Evolutionary conservation across 2,329 filamentous ascomycete species (phyloP), one percentile per base, ranked within the genome.

Genomic region (Aschersonia sp.): DNA sequence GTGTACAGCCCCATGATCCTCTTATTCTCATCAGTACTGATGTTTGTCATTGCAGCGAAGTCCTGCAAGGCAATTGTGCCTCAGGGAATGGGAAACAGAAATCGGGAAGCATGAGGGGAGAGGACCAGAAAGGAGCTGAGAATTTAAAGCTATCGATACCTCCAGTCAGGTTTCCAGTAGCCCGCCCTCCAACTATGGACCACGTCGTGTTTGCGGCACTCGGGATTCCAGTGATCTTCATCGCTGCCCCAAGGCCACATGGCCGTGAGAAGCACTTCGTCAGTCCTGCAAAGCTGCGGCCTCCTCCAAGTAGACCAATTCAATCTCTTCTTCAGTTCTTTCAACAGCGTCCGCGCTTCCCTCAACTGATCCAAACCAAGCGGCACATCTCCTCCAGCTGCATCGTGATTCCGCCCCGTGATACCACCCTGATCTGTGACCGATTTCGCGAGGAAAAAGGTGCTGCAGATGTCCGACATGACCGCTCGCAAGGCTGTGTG

Each of bases 291-390:
- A 1, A 67, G 65, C 6, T 66, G 62, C 46, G 76, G 77, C 45
- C 71, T 66, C 53, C 76, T 79, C 77, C 77, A 83, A 0, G 62
- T 68, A 4, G 74, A 69, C 80, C 80, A 84, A 6, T 66, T 65
- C 2, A 84, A 63, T 48, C 71, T 72, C 1, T 60, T 51, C 22
- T 73, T 68, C 12, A 83, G 47, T 22, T 41, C 43, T 10, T 6
- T 12, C 4, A 51, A 29, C 11, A 39, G 32, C 2, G 31, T 30
- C 7, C 32, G 42, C 7, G 47, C 22, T 6, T 30, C 22, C 5
- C 31, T 35, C 7, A 39, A 6, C 12, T 22, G 32, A 5, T 8
- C 14, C 5, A 35, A n/a, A 30, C 32, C 29, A 4, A 10, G 30
- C 32, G 11, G 42, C 35, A 30, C 43, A n/a, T n/a, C 22, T 30